These are phyloP conservation scores for Mycena polygramma DNA, from an alignment of 768 basidiomycete genomes.

Conservation along the genomic window DNA sequence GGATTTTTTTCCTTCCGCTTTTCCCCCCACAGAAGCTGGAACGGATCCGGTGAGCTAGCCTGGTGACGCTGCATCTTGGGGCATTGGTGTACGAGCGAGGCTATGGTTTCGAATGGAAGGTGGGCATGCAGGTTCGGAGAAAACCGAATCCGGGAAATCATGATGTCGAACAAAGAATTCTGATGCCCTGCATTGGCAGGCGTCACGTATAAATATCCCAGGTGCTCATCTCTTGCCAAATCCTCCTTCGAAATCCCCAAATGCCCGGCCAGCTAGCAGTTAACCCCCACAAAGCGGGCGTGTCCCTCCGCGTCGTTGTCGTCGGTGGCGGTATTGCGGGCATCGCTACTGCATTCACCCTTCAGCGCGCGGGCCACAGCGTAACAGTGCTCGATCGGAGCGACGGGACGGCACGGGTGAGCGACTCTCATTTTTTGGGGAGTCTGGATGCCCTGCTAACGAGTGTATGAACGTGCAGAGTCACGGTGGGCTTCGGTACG, in stretches of 20 bases:
- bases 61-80: too few species aligned
- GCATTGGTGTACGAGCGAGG: too few species aligned
- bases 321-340: conserved; percentile 67
- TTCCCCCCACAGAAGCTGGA: too few species aligned
- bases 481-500: conserved; percentile 57
- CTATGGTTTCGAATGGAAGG: too few species aligned
- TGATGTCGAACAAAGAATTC: not conserved
- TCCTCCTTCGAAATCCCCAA: conserved; percentile 5
- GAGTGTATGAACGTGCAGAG: conserved; percentile 41
- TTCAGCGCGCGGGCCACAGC: conserved; percentile 69
- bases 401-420: conserved; percentile 57
- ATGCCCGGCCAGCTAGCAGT: conserved; percentile 48
- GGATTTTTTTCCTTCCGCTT: too few species aligned
- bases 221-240: too few species aligned
- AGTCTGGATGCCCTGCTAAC: conserved; percentile 3
- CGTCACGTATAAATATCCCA: conserved; percentile 15
- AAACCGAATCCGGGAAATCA: not conserved
- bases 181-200: not conserved
- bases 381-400: conserved; percentile 70
- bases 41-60: too few species aligned
- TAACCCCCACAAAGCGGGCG: conserved; percentile 42
- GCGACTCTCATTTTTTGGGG: conserved; percentile 23
- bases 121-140: too few species aligned
- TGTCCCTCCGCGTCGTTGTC: conserved; percentile 53
- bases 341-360: conserved; percentile 66